phyloP scores from a whole-genome alignment of 2,329 filamentous ascomycete genomes.

The Massarina eburnea region DNA sequence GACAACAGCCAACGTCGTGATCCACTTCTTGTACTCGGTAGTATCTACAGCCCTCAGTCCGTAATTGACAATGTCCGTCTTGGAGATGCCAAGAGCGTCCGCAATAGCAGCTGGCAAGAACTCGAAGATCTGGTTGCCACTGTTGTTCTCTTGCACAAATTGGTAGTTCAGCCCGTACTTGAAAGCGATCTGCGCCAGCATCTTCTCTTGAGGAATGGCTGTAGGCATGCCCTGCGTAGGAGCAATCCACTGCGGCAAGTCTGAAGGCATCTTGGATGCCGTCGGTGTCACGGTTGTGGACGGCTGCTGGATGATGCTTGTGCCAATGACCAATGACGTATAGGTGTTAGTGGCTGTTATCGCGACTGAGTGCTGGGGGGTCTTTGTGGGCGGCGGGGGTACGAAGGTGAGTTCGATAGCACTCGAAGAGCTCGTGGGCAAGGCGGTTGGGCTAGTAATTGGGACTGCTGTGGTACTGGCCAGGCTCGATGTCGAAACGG shows the following conservation, averaged over 20 bases:
- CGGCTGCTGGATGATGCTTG: slow-evolving; percentile 63
- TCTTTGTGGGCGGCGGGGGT: slow-evolving; percentile 24
- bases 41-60: slow-evolving; percentile 79
- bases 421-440: slow-evolving; percentile 5
- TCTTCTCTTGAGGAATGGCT: slow-evolving; percentile 62
- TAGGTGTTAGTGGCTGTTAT: slow-evolving; percentile 51
- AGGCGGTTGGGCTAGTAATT: slow-evolving; percentile 7
- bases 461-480: neutral
- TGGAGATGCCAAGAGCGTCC: slow-evolving; percentile 58
- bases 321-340: slow-evolving; percentile 56
- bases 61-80: slow-evolving; percentile 63
- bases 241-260: slow-evolving; percentile 73
- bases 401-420: slow-evolving; percentile 18
- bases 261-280: slow-evolving; percentile 58
- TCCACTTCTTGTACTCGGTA: slow-evolving; percentile 66
- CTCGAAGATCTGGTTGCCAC: slow-evolving; percentile 78
- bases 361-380: slow-evolving; percentile 44
- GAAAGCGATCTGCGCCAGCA: slow-evolving; percentile 84
- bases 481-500: slow-evolving; percentile 3
- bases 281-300: slow-evolving; percentile 49
- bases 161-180: slow-evolving; percentile 76
- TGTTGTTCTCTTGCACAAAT: slow-evolving; percentile 70
- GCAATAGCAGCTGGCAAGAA: slow-evolving; percentile 72
- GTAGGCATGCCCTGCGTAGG: slow-evolving; percentile 62
- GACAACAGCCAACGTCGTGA: slow-evolving; percentile 71